Base-by-base conservation (phyloP, 176 grass and related monocot genomes). In the Triticum timopheevii region DNA sequence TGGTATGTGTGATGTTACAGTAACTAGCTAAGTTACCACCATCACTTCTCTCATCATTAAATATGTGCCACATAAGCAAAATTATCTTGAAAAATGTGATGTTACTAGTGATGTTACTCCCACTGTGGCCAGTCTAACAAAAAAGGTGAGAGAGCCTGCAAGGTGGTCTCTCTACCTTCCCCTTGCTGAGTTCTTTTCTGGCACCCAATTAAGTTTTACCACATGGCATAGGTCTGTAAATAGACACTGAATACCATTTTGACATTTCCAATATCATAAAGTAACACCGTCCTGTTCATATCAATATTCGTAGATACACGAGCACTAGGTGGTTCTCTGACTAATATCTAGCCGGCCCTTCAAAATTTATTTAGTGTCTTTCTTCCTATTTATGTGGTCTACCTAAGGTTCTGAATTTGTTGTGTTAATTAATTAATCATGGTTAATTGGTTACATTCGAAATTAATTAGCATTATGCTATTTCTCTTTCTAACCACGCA, bases 121-220 rank as follows among this genome's bases (percentile, higher is more conserved):
- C 31, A 33, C 31, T 33, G 31, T 33, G 31, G 31, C 31, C 31
- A 33, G n/a, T n/a, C n/a, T 11, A 36, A 50, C 8, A 78, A 85
- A 89, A 47, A n/a, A 24, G 31, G 54, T 54, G 73, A 25, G 64
- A 84, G 17, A 67, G 28, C 50, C 20, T 11, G 28, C 12, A n/a
- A 39, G 52, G 10, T 28, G 61, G 25, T 76, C 38, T 76, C 24
- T 50, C 13, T 50, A 13, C 25, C 15, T 76, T 22, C 30, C 17
- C 28, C 44, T 81, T 63, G 15, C 63, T 36, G 50, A 82, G 16
- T 35, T 77, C 25, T 17, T 36, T 76, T 77, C 15, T 31, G 69
- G 17, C 30, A 81, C 35, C 42, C 4, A 45, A 36, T 68, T 85
- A 69, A 27, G 49, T 86, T 40, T 62, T 82, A 61, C 78, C 63